Evolutionary conservation across 441 rosid genomes (phyloP), one percentile per base, ranked within the genome.

Genomic region (Capsella rubella): DNA sequence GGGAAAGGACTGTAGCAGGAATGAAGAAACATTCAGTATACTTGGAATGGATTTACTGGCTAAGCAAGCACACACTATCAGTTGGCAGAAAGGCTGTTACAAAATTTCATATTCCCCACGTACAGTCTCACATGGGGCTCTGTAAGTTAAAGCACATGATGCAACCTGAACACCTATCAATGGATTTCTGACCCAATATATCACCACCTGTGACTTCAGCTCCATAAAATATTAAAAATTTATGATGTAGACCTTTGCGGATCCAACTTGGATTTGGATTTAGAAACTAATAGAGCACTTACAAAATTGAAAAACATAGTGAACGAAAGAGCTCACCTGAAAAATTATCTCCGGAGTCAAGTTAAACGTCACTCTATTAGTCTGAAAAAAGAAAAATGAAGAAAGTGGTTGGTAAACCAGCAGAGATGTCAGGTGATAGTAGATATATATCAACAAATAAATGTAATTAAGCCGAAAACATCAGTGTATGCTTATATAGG

Each of bases 341-440:
- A 89, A 85, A 64, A 91, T 93, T 21, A 90, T 81, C 87, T 93
- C 98, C 5, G 96, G 86, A 1, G 97, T 89, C 80, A 91, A 84
- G 81, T 82, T 91, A 81, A 87, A 93, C 5, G 92, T 93, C 72
- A 91, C 91, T 75, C 84, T 89, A 87, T 93, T 93, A 29, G 98
- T 84, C 97, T 93, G 95, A 74, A 82, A 73, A 62, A 52, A 79
- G 46, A 67, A 69, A 76, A 28, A 58, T 13, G 18, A 55, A 53
- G 14, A 39, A 12, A 47, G 34, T 57, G 43, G 53, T 74, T 39
- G 67, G 39, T 37, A 51, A 21, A 45, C 5, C n/a, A 55, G 59
- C 13, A 15, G 53, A 34, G 64, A 43, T 57, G 25, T 40, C 34
- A 55, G 8, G 31, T 32, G 56, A 63, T 43, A 43, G 43, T 5